A percentile compares a stretch with the other conserved stretches of the same genome.
Evolutionary conservation across 208 protist species (phyloP).

Genomic region (Acanthamoeba healyi): DNA sequence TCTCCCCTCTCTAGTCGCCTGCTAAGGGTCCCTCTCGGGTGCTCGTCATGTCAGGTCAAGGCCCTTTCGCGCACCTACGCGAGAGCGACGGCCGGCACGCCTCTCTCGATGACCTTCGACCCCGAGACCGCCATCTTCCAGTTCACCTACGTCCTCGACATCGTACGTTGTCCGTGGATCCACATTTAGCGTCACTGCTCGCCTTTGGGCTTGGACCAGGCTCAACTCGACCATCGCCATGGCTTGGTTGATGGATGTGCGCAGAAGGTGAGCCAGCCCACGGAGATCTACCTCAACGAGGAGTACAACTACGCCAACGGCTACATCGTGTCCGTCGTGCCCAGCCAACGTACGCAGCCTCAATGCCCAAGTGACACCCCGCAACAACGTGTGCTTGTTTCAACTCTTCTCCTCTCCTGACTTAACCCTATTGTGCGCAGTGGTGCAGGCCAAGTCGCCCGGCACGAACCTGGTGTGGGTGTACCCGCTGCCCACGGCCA

Average conservation of each 20-base stretch:
- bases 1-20: no score
- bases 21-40: no score
- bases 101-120: constrained; percentile 77
- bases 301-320: constrained; percentile 83
- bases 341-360: not conserved
- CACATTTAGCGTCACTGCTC: not conserved
- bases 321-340: constrained; percentile 63
- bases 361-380: not conserved
- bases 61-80: constrained; percentile 83
- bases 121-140: constrained; percentile 62
- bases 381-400: not conserved
- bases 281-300: constrained; percentile 86
- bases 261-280: constrained; percentile 78
- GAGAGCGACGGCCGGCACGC: constrained; percentile 74
- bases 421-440: not conserved
- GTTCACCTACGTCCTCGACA: constrained; percentile 75
- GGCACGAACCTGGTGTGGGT: constrained; percentile 51
- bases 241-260: not conserved
- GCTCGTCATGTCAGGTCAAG: constrained; percentile 68
- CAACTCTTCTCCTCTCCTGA: not conserved
- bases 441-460: constrained; percentile 27
- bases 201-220: not conserved
- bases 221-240: not conserved
- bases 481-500: not conserved
- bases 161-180: not conserved